These are phyloP conservation scores for Spergularia azorica DNA, from an alignment of 179 eudicot species.

Conservation along the genomic window DNA sequence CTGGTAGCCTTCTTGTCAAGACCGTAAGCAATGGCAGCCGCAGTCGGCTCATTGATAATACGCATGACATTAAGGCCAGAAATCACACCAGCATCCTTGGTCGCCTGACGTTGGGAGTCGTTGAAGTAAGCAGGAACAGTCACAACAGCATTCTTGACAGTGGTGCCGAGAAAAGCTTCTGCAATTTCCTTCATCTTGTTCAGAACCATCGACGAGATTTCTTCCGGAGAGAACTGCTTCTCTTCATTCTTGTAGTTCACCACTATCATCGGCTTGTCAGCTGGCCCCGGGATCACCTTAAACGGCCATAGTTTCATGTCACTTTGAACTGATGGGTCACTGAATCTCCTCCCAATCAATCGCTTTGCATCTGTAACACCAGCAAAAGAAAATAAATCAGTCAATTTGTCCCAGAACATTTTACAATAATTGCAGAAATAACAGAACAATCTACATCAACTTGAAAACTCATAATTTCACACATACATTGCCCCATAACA, in stretches of 20 bases:
- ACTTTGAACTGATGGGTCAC: conserved; percentile 51
- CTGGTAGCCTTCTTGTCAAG: conserved; percentile 56
- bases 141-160: conserved; percentile 58
- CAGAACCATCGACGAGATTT: conserved; percentile 66
- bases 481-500: too few relatives aligned
- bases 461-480: too few relatives aligned
- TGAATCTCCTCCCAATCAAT: conserved; percentile 60
- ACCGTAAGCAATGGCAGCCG: conserved; percentile 74
- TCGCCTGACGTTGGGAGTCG: conserved; percentile 69
- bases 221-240: conserved; percentile 60
- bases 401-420: not conserved
- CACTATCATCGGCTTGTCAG: conserved; percentile 65
- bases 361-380: conserved; percentile 59
- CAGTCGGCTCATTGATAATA: conserved; percentile 68
- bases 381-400: not conserved
- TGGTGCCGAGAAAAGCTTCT: conserved; percentile 51
- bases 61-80: conserved; percentile 59
- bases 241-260: conserved; percentile 50
- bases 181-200: conserved; percentile 63
- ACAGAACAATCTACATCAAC: too few relatives aligned
- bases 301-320: conserved; percentile 71
- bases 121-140: conserved; percentile 73
- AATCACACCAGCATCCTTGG: conserved; percentile 67
- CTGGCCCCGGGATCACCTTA: conserved; percentile 56
- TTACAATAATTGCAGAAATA: not conserved